Conservation (phyloP, 805 yeast species). For the Yarrowia yakushimensis region DNA sequence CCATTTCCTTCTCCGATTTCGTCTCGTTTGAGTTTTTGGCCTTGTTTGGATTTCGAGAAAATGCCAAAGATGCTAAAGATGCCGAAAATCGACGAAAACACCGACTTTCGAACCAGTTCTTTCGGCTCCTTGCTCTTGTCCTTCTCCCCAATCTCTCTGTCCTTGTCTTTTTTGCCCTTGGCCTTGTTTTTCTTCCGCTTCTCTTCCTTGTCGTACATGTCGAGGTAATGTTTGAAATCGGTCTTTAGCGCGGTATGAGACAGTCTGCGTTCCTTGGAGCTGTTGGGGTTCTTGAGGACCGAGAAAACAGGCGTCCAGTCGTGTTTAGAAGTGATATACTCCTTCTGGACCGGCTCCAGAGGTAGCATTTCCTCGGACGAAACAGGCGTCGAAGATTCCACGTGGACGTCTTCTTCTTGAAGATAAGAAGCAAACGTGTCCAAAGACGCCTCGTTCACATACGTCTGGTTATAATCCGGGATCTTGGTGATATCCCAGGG, state of each 20-base stretch:
- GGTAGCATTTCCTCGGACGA: constrained; percentile 5
- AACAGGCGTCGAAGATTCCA: not conserved
- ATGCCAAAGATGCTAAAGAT: not conserved
- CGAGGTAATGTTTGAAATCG: constrained; percentile 6
- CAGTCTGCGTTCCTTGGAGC: not conserved
- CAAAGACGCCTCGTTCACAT: constrained; percentile 6
- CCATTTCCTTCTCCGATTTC: constrained; percentile 39
- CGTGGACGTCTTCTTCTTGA: not conserved
- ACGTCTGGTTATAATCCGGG: constrained; percentile 11
- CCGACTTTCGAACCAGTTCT: not conserved
- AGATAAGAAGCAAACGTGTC: not conserved
- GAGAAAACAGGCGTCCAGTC: constrained; percentile 19
- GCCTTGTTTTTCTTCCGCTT: constrained; percentile 3
- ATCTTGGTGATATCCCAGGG: constrained; percentile 24
- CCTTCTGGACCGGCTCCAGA: not conserved
- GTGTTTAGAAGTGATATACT: constrained; percentile 11
- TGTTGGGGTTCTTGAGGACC: not conserved
- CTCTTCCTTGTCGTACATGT: constrained; percentile 11
- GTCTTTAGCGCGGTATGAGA: not conserved
- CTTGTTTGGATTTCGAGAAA: not conserved
- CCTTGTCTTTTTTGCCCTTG: constrained; percentile 11
- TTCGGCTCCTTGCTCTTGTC: not conserved
- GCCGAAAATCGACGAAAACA: not conserved
- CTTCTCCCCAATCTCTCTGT: too few species aligned
- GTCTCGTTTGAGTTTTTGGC: constrained; percentile 15